These are phyloP conservation scores for Pseudofabraea citricarpa DNA, from an alignment of 2,329 filamentous ascomycete species.

Conservation along the genomic window DNA sequence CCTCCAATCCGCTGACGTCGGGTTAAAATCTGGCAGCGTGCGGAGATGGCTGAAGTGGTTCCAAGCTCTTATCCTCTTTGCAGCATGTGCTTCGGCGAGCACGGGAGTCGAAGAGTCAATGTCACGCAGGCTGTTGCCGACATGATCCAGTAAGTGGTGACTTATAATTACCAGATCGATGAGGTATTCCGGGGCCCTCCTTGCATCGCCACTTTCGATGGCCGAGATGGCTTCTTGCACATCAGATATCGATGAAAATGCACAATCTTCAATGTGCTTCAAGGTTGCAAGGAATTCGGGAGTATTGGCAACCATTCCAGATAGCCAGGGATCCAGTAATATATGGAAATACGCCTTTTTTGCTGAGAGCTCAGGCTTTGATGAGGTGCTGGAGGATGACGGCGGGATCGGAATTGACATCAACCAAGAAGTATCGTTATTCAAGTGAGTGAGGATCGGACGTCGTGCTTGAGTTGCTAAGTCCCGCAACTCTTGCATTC, in stretches of 20 bases:
- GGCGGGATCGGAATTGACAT: background rate
- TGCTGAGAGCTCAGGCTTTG: background rate
- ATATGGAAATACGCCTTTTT: background rate
- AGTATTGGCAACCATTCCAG: background rate
- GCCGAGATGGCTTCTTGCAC: background rate
- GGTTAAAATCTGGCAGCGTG: background rate
- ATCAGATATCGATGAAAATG: background rate
- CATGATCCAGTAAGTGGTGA: background rate
- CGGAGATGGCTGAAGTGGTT: background rate
- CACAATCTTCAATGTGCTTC: background rate
- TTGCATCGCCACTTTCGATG: background rate
- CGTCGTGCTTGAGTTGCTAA: too few relatives aligned
- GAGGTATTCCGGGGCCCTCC: background rate
- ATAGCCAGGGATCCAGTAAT: background rate
- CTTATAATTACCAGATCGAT: background rate
- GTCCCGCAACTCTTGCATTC: too few relatives aligned
- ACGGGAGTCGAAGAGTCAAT: background rate
- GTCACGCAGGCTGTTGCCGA: background rate
- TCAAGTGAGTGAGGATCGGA: too few relatives aligned
- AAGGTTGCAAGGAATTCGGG: background rate
- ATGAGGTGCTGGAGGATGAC: background rate
- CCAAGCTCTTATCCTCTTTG: background rate
- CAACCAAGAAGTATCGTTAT: too few relatives aligned
- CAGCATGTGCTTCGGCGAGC: background rate
- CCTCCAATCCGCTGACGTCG: background rate